These are phyloP conservation scores for Emergomyces africanus DNA, from an alignment of 2,329 filamentous ascomycete species.

Conservation along the genomic window DNA sequence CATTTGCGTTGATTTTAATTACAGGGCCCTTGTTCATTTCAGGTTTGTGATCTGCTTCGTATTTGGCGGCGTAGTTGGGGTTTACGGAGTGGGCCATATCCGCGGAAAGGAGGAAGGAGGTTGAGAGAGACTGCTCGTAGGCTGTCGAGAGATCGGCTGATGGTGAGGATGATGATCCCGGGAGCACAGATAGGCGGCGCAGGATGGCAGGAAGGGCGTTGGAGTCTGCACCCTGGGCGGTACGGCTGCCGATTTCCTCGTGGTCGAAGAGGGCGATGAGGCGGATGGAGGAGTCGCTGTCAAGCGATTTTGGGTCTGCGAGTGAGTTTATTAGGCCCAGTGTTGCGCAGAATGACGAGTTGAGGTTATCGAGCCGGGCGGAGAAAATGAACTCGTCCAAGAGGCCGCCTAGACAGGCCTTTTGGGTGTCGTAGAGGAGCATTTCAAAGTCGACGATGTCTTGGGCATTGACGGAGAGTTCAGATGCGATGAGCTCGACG, in stretches of 20 bases:
- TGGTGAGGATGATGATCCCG: slow-evolving; percentile 30
- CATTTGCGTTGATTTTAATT: slow-evolving; percentile 97
- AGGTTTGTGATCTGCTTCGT: slow-evolving; percentile 80
- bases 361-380: slow-evolving; percentile 86
- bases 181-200: slow-evolving; percentile 70
- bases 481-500: slow-evolving; percentile 68
- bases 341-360: slow-evolving; percentile 90
- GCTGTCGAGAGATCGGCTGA: slow-evolving; percentile 59
- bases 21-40: slow-evolving; percentile 95
- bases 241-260: slow-evolving; percentile 89
- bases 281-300: slow-evolving; percentile 68
- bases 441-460: slow-evolving; percentile 89
- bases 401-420: slow-evolving; percentile 75
- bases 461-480: slow-evolving; percentile 56
- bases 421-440: slow-evolving; percentile 92
- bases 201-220: slow-evolving; percentile 82
- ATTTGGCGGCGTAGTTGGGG: slow-evolving; percentile 87
- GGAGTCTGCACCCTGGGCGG: slow-evolving; percentile 85
- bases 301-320: slow-evolving; percentile 48
- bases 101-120: slow-evolving; percentile 86
- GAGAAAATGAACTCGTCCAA: slow-evolving; percentile 95
- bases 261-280: slow-evolving; percentile 95
- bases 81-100: slow-evolving; percentile 97
- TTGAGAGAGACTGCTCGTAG: slow-evolving; percentile 83
- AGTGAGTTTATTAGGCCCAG: slow-evolving; percentile 75